Evolutionary conservation across 805 yeast genomes (phyloP).

Genomic region (Priceomyces fermenticarens): DNA sequence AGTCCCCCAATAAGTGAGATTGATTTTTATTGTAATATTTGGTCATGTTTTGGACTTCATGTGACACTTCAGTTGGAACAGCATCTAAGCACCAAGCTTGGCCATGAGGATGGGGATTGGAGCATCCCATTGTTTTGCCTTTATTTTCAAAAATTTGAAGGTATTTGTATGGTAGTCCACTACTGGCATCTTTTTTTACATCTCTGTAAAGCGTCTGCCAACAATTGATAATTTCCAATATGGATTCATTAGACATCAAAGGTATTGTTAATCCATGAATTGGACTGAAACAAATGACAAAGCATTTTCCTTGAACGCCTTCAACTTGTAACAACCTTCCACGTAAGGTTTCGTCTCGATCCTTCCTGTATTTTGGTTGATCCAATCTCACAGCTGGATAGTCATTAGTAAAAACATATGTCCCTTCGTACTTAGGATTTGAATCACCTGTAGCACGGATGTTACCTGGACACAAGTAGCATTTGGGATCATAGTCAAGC

Average conservation of each 20-base stretch:
- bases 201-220: slow-evolving; percentile 56
- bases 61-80: slow-evolving; percentile 63
- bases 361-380: slow-evolving; percentile 44
- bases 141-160: slow-evolving; percentile 75
- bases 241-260: slow-evolving; percentile 46
- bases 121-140: slow-evolving; percentile 80
- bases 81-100: slow-evolving; percentile 74
- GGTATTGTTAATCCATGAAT: slow-evolving; percentile 67
- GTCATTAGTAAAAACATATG: slow-evolving; percentile 65
- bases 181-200: slow-evolving; percentile 36
- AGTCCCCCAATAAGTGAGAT: slow-evolving; percentile 58
- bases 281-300: slow-evolving; percentile 71
- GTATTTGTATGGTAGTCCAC: slow-evolving; percentile 49
- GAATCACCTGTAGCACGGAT: slow-evolving; percentile 56
- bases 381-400: slow-evolving; percentile 64
- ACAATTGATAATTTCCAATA: slow-evolving; percentile 50
- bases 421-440: slow-evolving; percentile 56
- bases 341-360: slow-evolving; percentile 23
- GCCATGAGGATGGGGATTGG: slow-evolving; percentile 81
- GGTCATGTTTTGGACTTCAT: slow-evolving; percentile 51
- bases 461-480: slow-evolving; percentile 75
- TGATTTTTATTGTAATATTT: slow-evolving; percentile 41
- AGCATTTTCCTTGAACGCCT: slow-evolving; percentile 66
- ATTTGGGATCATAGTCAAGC: slow-evolving; percentile 60
- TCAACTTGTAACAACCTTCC: slow-evolving; percentile 48